These are phyloP conservation scores for Umbelopsis vinacea DNA, from an alignment of 192 early-diverging fungal species.

Conservation along the genomic window DNA sequence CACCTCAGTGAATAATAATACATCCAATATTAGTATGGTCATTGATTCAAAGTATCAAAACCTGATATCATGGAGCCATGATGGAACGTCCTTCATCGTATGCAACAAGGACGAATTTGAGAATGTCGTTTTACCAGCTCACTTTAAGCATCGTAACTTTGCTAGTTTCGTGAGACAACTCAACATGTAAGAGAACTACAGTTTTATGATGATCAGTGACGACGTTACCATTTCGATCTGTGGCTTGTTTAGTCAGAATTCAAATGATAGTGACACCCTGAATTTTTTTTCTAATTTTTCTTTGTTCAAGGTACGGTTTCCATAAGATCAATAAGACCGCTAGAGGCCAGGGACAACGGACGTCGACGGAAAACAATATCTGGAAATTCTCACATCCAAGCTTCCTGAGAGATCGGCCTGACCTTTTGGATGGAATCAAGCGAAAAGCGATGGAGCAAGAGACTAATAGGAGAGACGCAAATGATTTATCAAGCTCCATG, in stretches of 20 bases:
- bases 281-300: not conserved
- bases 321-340: constrained; percentile 91
- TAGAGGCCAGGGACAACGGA: constrained; percentile 66
- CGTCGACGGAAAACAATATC: constrained; percentile 86
- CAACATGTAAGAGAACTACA: constrained; percentile 65
- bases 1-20: not conserved
- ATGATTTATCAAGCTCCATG: constrained; percentile 76
- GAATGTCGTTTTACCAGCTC: constrained; percentile 85
- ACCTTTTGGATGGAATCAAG: constrained; percentile 89
- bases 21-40: constrained; percentile 67
- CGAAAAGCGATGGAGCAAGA: constrained; percentile 90
- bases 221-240: not conserved
- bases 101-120: constrained; percentile 35
- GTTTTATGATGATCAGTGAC: not conserved
- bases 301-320: constrained; percentile 69
- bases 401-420: constrained; percentile 73
- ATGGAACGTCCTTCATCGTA: constrained; percentile 54
- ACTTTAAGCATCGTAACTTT: constrained; percentile 94
- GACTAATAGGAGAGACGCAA: constrained; percentile 69
- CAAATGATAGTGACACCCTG: not conserved
- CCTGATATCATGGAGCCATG: constrained; percentile 87
- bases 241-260: not conserved
- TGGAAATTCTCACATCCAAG: constrained; percentile 91
- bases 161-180: constrained; percentile 88
- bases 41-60: constrained; percentile 85